These are phyloP conservation scores for Capsella rubella DNA, from an alignment of 441 rosid genomes.

Conservation along the genomic window DNA sequence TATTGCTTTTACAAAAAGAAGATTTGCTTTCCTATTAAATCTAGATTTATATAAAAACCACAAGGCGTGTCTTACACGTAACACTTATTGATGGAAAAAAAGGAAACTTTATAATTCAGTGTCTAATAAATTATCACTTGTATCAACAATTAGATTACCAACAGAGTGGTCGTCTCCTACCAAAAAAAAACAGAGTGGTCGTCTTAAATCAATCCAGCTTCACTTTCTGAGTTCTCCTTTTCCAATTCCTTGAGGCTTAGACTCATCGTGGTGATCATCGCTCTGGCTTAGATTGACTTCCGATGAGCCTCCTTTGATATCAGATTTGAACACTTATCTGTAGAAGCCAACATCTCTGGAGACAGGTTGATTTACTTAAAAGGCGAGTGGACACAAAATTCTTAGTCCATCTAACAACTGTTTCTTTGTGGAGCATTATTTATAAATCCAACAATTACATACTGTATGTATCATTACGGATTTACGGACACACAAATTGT, in stretches of 20 bases:
- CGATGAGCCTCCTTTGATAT: constrained; percentile 54
- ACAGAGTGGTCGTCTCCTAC: constrained; percentile 52
- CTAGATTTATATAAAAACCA: too few species aligned
- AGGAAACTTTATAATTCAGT: not conserved
- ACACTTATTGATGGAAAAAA: not conserved
- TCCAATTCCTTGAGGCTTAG: constrained; percentile 50
- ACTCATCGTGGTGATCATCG: constrained; percentile 53
- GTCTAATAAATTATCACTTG: constrained; percentile 49
- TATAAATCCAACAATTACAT: too few species aligned
- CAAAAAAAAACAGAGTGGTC: constrained; percentile 46
- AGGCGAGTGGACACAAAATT: too few species aligned
- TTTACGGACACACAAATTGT: not conserved
- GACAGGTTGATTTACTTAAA: not conserved
- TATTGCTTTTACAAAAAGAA: not conserved
- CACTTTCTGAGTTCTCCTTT: constrained; percentile 52
- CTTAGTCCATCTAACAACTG: not conserved
- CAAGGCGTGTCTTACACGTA: not conserved
- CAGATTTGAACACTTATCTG: constrained; percentile 47
- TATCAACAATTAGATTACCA: constrained; percentile 51
- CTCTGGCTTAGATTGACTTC: constrained; percentile 44
- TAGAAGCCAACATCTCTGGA: constrained; percentile 27
- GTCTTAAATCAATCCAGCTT: constrained; percentile 53
- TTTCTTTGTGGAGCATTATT: not conserved
- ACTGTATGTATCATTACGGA: too few species aligned
- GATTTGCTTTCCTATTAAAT: not conserved